Evolutionary conservation across 1,284 basidiomycete genomes (phyloP), one percentile per base, ranked within the genome.

Genomic region (Cutaneotrichosporon cutaneum): DNA sequence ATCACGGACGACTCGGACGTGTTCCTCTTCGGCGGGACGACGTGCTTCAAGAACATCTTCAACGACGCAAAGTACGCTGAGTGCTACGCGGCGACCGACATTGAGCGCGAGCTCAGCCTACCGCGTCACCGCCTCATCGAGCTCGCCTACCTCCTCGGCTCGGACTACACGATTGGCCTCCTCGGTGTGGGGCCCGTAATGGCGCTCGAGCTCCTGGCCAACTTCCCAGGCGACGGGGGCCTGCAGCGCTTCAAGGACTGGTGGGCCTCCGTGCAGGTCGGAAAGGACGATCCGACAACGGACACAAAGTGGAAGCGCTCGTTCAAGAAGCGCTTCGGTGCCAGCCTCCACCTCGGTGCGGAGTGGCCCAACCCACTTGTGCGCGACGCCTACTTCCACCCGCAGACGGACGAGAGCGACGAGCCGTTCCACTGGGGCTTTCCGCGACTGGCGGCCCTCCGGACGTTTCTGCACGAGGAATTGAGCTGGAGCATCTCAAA

Each of bases 1-100:
- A 99, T 99, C 77, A 99, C 96, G 0, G 96, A 99, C 78, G 96
- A 99, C 79, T 96, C 93, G 18, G 96, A 99, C 73, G 94, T 99
- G 36, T 99, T 99, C 79, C 87, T 99, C 51, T 99, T 99, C 70
- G 95, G 96, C 33, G 95, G 91, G 18, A 82, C 85, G 62, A 87
- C 92, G 30, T 92, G 99, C 48, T 97, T 90, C 84, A 96, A 96
- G 80, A 97, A 99, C 78, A 96, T 99, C 90, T 99, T 99, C 83
- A 98, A 98, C 79, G 93, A 98, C 80, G 90, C 91, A 63, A 98
- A 97, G 83, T 96, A 92, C 10, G 95, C 98, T 61, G 95, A 99
- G 78, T 94, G 93, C 74, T 99, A 96, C 81, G 81, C 96, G 36
- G 82, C 88, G 7, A 81, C 86, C 1, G 96, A 99, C 76, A 84